phyloP scores from a whole-genome alignment of 75 land plant species.

The Picea glauca region DNA sequence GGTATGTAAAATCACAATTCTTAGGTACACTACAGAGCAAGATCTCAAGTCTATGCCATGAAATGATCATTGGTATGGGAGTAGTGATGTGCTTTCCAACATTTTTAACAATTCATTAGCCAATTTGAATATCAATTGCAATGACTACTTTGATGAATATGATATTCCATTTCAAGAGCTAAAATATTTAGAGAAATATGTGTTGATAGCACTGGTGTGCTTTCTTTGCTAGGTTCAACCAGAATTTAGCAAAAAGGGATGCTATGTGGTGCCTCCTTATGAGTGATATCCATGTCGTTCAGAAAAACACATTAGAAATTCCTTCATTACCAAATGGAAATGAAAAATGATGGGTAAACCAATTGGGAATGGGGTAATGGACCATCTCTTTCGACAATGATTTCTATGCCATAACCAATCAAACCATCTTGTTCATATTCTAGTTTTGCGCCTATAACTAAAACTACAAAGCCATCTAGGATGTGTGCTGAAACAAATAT shows the following conservation, averaged over 20 bases:
- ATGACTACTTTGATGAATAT: no score
- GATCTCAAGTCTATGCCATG: constrained; percentile 18
- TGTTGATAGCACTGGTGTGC: constrained; percentile 62
- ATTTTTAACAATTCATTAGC: no score
- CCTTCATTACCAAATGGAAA: constrained; percentile 15
- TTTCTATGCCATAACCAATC: not conserved
- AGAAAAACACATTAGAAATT: constrained; percentile 45
- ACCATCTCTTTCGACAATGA: not conserved
- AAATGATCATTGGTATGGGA: constrained; percentile 21
- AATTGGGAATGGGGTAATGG: not conserved
- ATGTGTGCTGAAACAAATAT: constrained; percentile 3
- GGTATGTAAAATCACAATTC: constrained; percentile 10
- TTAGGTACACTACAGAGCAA: constrained; percentile 12
- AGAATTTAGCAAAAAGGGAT: constrained; percentile 48
- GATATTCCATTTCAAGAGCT: no score
- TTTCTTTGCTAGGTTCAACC: constrained; percentile 53
- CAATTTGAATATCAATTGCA: no score
- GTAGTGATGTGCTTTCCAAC: constrained; percentile 27
- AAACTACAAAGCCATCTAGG: constrained; percentile 17
- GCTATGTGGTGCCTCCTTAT: constrained; percentile 86
- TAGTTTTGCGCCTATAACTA: not conserved
- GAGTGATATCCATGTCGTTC: constrained; percentile 63
- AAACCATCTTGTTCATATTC: constrained; percentile 4
- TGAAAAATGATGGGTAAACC: not conserved
- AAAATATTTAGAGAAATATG: constrained; percentile 47